phyloP scores from a whole-genome alignment of 2,329 filamentous ascomycete species.

The Dactylellina leptospora region DNA sequence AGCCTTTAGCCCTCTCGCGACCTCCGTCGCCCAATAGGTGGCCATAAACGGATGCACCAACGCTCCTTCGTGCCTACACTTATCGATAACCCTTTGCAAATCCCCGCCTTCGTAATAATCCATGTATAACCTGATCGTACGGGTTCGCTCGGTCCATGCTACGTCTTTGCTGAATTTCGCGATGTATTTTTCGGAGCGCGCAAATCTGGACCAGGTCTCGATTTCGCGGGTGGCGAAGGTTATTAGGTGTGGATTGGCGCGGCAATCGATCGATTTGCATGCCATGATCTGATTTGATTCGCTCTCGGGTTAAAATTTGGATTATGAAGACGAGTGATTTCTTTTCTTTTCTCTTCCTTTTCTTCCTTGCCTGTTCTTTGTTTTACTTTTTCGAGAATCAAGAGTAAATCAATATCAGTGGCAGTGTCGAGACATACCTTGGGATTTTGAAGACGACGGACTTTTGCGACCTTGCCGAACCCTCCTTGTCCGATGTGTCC shows the following conservation, averaged over 20 bases:
- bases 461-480: conserved; percentile 18
- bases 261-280: conserved; percentile 38
- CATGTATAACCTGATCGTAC: conserved; percentile 29
- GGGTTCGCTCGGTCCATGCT: conserved; percentile 12
- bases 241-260: background rate
- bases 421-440: background rate
- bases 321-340: too few relatives aligned
- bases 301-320: background rate
- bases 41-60: conserved; percentile 33
- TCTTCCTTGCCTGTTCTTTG: too few relatives aligned
- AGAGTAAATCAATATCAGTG: background rate
- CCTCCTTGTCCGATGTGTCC: conserved; percentile 8
- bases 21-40: conserved; percentile 36
- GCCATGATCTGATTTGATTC: conserved; percentile 20
- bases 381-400: background rate
- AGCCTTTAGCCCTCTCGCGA: conserved; percentile 36
- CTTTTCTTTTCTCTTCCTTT: too few relatives aligned
- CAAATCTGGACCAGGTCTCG: conserved; percentile 6
- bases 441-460: conserved; percentile 11
- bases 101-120: conserved; percentile 34
- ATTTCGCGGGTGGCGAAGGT: conserved; percentile 17
- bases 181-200: conserved; percentile 16
- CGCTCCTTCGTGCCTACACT: conserved; percentile 5
- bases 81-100: conserved; percentile 24
- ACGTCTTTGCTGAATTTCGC: conserved; percentile 19